These are phyloP conservation scores for Scenedesmus sp. DNA, from an alignment of 163 green algal genomes.

Conservation along the genomic window DNA sequence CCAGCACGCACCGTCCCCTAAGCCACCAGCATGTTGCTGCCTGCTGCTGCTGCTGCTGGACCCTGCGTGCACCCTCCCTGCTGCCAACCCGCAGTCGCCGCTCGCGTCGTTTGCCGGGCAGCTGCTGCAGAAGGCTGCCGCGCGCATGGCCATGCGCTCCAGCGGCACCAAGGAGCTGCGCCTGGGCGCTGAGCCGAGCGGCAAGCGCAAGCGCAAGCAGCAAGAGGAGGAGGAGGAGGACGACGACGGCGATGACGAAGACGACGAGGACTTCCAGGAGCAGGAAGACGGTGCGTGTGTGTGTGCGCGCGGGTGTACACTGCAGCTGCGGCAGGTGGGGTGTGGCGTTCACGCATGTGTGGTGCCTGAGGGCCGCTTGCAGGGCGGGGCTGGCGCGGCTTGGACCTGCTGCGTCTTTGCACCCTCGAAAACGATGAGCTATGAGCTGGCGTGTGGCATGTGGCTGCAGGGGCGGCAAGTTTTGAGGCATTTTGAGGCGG, in stretches of 20 bases:
- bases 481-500: too few species aligned
- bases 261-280: neutral
- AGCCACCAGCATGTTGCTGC: neutral
- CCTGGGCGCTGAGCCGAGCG: neutral
- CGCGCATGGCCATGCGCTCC: slow-evolving; percentile 42
- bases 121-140: slow-evolving; percentile 48
- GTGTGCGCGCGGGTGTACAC: neutral
- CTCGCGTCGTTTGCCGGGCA: slow-evolving; percentile 39
- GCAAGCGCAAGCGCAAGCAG: slow-evolving; percentile 23
- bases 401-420: too few species aligned
- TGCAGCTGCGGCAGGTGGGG: too few species aligned
- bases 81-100: slow-evolving; percentile 22
- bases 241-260: neutral
- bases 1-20: too few species aligned
- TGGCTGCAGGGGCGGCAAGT: too few species aligned
- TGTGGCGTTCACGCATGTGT: too few species aligned
- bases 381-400: too few species aligned
- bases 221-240: slow-evolving; percentile 20
- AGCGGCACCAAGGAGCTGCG: slow-evolving; percentile 19
- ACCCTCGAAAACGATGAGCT: too few species aligned
- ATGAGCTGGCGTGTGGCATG: too few species aligned
- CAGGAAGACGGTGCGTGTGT: slow-evolving; percentile 1
- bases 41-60: neutral
- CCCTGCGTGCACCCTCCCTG: neutral
- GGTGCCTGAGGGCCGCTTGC: too few species aligned